A percentile compares a stretch with the other conserved stretches of the same genome.
phyloP scores from a whole-genome alignment of 2,329 filamentous ascomycete species.

The Geosmithia flava region DNA sequence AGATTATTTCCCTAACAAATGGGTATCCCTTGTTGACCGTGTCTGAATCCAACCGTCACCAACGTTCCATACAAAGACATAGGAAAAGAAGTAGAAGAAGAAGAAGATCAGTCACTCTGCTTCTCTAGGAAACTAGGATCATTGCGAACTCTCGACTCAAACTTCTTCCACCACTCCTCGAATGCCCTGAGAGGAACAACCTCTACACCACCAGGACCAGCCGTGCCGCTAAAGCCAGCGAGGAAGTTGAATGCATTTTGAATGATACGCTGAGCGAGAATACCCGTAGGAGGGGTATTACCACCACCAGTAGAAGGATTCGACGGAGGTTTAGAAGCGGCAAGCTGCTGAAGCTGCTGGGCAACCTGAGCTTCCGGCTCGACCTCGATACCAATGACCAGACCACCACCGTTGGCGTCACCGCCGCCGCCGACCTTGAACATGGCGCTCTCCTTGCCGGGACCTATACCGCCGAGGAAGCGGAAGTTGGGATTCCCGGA shows the following conservation, averaged over 20 bases:
- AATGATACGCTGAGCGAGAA: constrained; percentile 87
- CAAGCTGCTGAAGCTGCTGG: constrained; percentile 51
- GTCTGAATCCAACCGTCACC: no score
- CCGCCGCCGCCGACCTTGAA: constrained; percentile 51
- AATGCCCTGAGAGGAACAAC: constrained; percentile 91
- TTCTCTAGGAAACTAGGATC: constrained; percentile 86
- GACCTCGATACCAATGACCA: constrained; percentile 72
- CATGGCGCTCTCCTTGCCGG: constrained; percentile 83
- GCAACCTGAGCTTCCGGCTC: constrained; percentile 66
- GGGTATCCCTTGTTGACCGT: no score
- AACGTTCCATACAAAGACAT: no score
- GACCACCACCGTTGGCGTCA: constrained; percentile 19
- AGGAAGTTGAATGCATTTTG: constrained; percentile 96
- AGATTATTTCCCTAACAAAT: no score
- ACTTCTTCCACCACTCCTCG: constrained; percentile 96
- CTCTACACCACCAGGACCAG: constrained; percentile 54
- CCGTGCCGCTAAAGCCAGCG: constrained; percentile 65
- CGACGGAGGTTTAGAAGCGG: constrained; percentile 12
- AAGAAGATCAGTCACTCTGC: constrained; percentile 13
- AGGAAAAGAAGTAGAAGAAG: no score
- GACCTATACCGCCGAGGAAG: constrained; percentile 80
- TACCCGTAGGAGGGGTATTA: constrained; percentile 49
- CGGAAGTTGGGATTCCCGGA: constrained; percentile 48
- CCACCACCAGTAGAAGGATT: constrained; percentile 6
- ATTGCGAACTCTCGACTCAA: constrained; percentile 72